Percentiles rank a stretch among this genome's conserved stretches.
Evolutionary conservation across 192 early-diverging fungal genomes (phyloP).

Genomic region (Coemansia sp.): DNA sequence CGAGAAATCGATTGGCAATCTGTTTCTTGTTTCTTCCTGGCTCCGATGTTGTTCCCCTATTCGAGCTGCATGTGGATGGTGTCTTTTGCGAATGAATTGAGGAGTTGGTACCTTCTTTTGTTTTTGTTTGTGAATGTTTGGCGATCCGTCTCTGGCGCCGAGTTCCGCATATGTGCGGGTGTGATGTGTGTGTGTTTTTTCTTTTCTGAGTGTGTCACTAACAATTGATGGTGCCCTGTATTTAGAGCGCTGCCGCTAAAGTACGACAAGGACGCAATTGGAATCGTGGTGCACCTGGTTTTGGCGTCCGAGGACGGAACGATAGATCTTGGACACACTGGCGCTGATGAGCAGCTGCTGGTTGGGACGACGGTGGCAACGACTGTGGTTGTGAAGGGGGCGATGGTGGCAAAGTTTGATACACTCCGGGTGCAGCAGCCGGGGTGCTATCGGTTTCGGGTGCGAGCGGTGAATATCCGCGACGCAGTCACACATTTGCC

Average conservation of each 20-base stretch:
- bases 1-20: no score
- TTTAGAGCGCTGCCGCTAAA: no score
- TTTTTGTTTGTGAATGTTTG: no score
- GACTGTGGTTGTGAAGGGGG: slow-evolving; percentile 11
- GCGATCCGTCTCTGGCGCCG: no score
- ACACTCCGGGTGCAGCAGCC: slow-evolving; percentile 8
- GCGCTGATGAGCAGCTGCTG: slow-evolving; percentile 15
- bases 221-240: not conserved
- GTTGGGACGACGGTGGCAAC: slow-evolving; percentile 1
- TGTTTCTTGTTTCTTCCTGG: no score
- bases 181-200: not conserved
- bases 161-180: no score
- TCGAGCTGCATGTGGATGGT: no score
- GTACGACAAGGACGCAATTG: slow-evolving; percentile 4
- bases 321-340: slow-evolving; percentile 17
- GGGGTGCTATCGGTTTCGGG: slow-evolving; percentile 22
- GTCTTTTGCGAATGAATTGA: no score
- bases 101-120: no score
- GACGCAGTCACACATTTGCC: slow-evolving; percentile 5
- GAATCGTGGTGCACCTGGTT: slow-evolving; percentile 20
- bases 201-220: not conserved
- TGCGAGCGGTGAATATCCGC: slow-evolving; percentile 23
- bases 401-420: slow-evolving; percentile 17
- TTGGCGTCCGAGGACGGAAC: slow-evolving; percentile 31
- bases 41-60: no score